A percentile compares a stretch with the other conserved stretches of the same genome.
phyloP scores from a whole-genome alignment of 2,329 filamentous ascomycete species.

The Raffaelea arxii region DNA sequence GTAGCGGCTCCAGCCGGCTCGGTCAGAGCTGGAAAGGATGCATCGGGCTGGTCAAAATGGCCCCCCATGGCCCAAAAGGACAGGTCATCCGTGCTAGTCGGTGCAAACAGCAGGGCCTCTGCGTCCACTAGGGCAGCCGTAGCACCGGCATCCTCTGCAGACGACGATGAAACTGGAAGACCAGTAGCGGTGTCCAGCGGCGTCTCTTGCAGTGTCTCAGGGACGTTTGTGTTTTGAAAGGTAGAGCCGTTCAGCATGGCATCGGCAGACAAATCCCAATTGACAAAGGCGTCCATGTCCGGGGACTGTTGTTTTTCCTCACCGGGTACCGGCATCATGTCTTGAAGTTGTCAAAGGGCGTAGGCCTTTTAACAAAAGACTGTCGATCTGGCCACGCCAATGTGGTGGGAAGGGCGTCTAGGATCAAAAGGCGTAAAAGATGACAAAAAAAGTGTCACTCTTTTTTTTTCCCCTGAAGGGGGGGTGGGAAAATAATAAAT shows the following conservation, averaged over 20 bases:
- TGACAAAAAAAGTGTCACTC: no score
- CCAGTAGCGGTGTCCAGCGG: no score
- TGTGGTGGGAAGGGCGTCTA: no score
- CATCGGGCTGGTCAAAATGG: constrained; percentile 40
- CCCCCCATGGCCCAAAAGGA: constrained; percentile 49
- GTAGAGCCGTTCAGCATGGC: constrained; percentile 2
- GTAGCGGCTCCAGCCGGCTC: neutral
- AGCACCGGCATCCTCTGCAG: constrained; percentile 1
- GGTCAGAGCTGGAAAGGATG: constrained; percentile 15
- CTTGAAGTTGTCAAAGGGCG: neutral
- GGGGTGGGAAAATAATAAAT: no score
- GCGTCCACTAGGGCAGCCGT: constrained; percentile 12
- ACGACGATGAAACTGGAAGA: no score
- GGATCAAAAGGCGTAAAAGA: no score
- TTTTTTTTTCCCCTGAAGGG: no score
- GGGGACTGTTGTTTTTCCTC: constrained; percentile 1
- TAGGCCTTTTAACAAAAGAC: no score
- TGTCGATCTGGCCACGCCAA: no score
- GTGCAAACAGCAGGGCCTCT: constrained; percentile 41
- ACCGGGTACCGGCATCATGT: neutral
- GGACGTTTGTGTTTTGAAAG: no score
- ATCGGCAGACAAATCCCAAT: constrained; percentile 39
- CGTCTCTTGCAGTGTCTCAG: no score
- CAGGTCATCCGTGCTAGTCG: constrained; percentile 49
- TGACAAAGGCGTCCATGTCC: constrained; percentile 50